Percentiles rank a stretch among this genome's conserved stretches.
Evolutionary conservation across 352 stramenopile genomes (phyloP).

Genomic region (Pythium dissotocum): DNA sequence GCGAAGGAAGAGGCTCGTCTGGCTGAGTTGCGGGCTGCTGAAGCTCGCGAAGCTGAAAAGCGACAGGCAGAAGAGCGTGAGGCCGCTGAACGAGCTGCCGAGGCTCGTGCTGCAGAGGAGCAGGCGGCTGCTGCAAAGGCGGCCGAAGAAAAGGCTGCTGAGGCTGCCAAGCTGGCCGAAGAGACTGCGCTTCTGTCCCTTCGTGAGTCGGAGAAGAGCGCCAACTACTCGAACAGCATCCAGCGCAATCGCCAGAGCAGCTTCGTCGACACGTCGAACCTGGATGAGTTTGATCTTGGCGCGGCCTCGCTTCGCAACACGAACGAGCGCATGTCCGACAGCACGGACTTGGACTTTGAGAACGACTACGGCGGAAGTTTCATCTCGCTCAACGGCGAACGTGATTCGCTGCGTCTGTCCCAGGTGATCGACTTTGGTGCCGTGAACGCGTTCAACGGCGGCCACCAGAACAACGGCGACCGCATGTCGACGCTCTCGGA

Average conservation of each 20-base stretch:
- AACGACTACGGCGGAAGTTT: constrained; percentile 44
- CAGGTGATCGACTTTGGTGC: constrained; percentile 77
- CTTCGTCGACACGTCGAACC: constrained; percentile 27
- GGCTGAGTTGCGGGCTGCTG: constrained; percentile 32
- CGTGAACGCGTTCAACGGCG: constrained; percentile 46
- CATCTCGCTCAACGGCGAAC: constrained; percentile 54
- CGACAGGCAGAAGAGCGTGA: constrained; percentile 40
- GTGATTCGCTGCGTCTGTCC: constrained; percentile 74
- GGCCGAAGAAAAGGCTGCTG: constrained; percentile 24
- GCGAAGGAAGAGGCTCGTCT: constrained; percentile 29
- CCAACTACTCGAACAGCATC: constrained; percentile 7
- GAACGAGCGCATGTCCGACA: constrained; percentile 60
- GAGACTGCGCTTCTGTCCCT: constrained; percentile 23
- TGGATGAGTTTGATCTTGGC: constrained; percentile 78
- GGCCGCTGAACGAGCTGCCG: constrained; percentile 31
- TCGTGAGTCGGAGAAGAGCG: constrained; percentile 24
- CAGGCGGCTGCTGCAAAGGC: constrained; percentile 28
- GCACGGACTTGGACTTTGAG: constrained; percentile 69
- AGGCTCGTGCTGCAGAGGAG: constrained; percentile 29
- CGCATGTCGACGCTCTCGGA: constrained; percentile 55
- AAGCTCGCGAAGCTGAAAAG: constrained; percentile 28
- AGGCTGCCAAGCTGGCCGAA: constrained; percentile 19
- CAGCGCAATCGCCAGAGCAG: constrained; percentile 25
- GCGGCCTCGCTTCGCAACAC: constrained; percentile 37
- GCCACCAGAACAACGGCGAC: constrained; percentile 26